A percentile compares a stretch with the other conserved stretches of the same genome.
Evolutionary conservation across 2,329 filamentous ascomycete genomes (phyloP).

Genomic region (Pyrenochaeta sp.): DNA sequence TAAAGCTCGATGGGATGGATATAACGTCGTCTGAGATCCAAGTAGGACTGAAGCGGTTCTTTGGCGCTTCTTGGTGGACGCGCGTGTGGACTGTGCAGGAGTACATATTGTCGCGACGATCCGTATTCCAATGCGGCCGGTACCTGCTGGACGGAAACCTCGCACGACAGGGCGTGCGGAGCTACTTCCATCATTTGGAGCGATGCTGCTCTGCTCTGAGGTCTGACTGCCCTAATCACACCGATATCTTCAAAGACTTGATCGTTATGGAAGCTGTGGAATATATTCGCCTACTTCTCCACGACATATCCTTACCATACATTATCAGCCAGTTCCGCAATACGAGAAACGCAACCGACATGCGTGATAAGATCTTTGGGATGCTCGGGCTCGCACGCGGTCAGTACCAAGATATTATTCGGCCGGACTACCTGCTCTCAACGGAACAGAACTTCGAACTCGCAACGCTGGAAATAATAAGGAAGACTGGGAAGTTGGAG

Average conservation of each 20-base stretch:
- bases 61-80: background rate
- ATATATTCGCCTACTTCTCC: background rate
- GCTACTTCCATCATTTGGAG: background rate
- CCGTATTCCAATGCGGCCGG: background rate
- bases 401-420: too few species aligned
- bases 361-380: background rate
- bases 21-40: too few species aligned
- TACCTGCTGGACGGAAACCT: background rate
- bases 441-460: background rate
- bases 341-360: background rate
- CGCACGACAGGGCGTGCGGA: background rate
- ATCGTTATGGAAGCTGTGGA: background rate
- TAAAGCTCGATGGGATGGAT: too few species aligned
- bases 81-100: background rate
- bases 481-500: background rate
- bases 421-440: background rate
- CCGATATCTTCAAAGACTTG: background rate
- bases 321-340: too few species aligned
- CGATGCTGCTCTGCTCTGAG: background rate
- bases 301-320: background rate
- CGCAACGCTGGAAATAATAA: background rate
- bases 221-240: background rate
- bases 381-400: background rate
- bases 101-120: background rate
- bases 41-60: too few species aligned